A percentile compares a stretch with the other conserved stretches of the same genome.
phyloP scores from a whole-genome alignment of 208 protist species.

The Plasmodiophora brassicae region DNA sequence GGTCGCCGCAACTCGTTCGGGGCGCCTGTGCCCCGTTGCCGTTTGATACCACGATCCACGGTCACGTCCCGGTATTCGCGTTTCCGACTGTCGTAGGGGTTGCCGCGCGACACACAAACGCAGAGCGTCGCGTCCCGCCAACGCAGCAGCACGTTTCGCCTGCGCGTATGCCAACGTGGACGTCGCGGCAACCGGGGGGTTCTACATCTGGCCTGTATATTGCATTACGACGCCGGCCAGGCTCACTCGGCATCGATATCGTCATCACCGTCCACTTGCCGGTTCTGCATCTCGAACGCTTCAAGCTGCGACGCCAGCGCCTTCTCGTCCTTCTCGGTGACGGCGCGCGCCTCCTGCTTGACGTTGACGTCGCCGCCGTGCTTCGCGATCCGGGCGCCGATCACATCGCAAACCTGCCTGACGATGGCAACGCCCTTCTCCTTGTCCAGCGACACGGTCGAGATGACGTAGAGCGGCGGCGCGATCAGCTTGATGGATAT shows the following conservation, averaged over 20 bases:
- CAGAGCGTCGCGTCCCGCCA: no score
- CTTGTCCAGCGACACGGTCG: constrained; percentile 79
- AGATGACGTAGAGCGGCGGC: constrained; percentile 87
- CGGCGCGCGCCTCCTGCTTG: constrained; percentile 69
- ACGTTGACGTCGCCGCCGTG: constrained; percentile 73
- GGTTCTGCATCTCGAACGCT: constrained; percentile 29
- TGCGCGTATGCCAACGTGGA: no score
- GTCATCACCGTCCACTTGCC: constrained; percentile 24
- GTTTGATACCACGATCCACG: no score
- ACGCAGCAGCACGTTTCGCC: no score
- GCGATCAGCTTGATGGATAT: constrained; percentile 85
- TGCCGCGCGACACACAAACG: no score
- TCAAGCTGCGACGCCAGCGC: constrained; percentile 40
- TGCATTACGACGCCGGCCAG: no score
- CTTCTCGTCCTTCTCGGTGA: constrained; percentile 66
- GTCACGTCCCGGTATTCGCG: no score
- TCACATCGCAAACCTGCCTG: constrained; percentile 73
- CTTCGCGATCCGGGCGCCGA: constrained; percentile 57
- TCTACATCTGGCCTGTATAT: no score
- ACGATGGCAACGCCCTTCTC: constrained; percentile 80
- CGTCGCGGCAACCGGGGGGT: no score
- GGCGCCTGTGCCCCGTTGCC: no score
- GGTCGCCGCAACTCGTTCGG: no score
- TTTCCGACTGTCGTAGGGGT: no score
- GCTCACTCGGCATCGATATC: constrained; percentile 21